A percentile compares a stretch with the other conserved stretches of the same genome.
Evolutionary conservation across 192 early-diverging fungal genomes (phyloP).

Genomic region (Gaertneriomyces sp.): DNA sequence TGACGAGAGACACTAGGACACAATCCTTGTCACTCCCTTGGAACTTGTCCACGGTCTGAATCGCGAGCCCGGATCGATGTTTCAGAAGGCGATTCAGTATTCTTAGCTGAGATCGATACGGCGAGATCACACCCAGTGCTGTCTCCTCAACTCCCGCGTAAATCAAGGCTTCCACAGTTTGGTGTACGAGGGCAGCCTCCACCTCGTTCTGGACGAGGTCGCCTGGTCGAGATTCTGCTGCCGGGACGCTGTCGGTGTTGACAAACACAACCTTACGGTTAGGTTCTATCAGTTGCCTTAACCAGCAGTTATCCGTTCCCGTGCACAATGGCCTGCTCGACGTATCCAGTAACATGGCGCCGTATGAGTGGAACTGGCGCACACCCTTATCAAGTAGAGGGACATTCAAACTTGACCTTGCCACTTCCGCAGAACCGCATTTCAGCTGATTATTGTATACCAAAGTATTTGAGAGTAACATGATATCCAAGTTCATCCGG

Average conservation of each 20-base stretch:
- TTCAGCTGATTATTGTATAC: constrained; percentile 76
- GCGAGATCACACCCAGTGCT: constrained; percentile 79
- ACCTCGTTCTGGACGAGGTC: constrained; percentile 66
- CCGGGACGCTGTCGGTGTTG: constrained; percentile 71
- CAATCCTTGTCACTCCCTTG: constrained; percentile 93
- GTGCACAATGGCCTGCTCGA: constrained; percentile 1
- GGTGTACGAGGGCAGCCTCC: constrained; percentile 56
- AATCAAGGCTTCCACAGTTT: constrained; percentile 55
- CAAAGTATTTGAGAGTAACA: constrained; percentile 75
- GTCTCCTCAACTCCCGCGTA: constrained; percentile 61
- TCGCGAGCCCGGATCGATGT: constrained; percentile 51
- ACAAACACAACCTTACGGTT: constrained; percentile 69
- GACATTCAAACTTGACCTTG: constrained; percentile 50
- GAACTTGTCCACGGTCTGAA: constrained; percentile 87
- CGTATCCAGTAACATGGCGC: background rate
- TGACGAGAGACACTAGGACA: constrained; percentile 85
- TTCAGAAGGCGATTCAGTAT: constrained; percentile 45
- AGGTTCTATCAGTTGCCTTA: constrained; percentile 62
- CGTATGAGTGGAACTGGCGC: background rate
- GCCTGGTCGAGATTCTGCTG: constrained; percentile 52
- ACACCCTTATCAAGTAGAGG: constrained; percentile 17
- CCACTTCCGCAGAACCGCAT: constrained; percentile 68
- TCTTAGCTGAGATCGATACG: constrained; percentile 59
- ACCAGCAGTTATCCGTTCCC: constrained; percentile 55
- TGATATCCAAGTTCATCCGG: constrained; percentile 90